Percentiles rank a stretch among this genome's conserved stretches.
phyloP scores from a whole-genome alignment of 2,329 filamentous ascomycete genomes.

The Juglanconis oblonga region DNA sequence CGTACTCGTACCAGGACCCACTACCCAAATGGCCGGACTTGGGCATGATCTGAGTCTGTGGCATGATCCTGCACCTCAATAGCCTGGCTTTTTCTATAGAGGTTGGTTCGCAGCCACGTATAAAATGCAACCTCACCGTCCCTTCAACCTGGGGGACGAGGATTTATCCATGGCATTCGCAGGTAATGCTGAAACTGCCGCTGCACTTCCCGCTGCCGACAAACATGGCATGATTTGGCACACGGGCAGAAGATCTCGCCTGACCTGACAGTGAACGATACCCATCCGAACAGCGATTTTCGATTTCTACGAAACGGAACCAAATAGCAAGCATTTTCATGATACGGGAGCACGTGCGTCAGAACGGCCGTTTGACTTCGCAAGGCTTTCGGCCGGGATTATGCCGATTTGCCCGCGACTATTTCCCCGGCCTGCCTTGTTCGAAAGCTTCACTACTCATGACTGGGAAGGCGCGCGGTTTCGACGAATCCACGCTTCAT shows the following conservation, averaged over 20 bases:
- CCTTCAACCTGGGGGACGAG: not conserved
- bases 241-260: not conserved
- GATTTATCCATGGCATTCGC: not conserved
- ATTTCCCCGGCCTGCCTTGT: not conserved
- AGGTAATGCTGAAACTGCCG: not conserved
- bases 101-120: not conserved
- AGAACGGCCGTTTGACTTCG: not conserved
- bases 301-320: not conserved
- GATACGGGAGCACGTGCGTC: not conserved
- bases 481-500: no score
- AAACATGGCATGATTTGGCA: not conserved
- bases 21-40: not conserved
- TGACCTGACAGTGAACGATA: not conserved
- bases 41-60: slow-evolving; percentile 8
- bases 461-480: no score
- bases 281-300: no score
- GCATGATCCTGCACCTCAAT: slow-evolving; percentile 9
- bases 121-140: slow-evolving; percentile 1
- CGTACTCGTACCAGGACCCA: slow-evolving; percentile 6
- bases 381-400: not conserved
- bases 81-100: not conserved
- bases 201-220: not conserved
- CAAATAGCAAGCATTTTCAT: not conserved
- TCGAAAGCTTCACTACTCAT: not conserved
- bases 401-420: slow-evolving; percentile 2